A percentile compares a stretch with the other conserved stretches of the same genome.
Conservation (phyloP, 2,329 filamentous ascomycete species). For the Penicillium sumatraense region DNA sequence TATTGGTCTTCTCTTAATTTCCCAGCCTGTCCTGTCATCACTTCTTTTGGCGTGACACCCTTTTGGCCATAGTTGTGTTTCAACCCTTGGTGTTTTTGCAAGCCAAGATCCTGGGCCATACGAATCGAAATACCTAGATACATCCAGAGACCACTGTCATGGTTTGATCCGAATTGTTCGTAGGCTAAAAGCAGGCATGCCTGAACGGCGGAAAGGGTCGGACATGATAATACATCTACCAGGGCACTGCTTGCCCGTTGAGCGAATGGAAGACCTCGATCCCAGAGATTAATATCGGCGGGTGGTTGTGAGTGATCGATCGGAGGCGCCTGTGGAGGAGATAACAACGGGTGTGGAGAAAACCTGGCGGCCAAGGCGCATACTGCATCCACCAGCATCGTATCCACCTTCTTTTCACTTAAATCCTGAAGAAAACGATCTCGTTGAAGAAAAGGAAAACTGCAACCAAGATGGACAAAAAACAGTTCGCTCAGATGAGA, state of each 20-base stretch:
- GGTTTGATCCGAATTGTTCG: conserved; percentile 84
- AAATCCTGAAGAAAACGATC: conserved; percentile 75
- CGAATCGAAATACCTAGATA: conserved; percentile 86
- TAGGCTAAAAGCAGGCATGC: conserved; percentile 84
- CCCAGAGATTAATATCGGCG: conserved; percentile 54
- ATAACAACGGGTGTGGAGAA: conserved; percentile 63
- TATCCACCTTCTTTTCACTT: conserved; percentile 78
- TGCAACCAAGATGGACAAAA: conserved; percentile 81
- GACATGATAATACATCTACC: conserved; percentile 80
- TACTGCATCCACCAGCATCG: conserved; percentile 84
- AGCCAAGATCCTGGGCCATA: conserved; percentile 77
- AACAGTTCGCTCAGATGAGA: conserved; percentile 78
- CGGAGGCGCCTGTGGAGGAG: conserved; percentile 56
- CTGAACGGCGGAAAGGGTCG: conserved; percentile 81
- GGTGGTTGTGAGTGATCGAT: conserved; percentile 45
- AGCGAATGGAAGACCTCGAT: conserved; percentile 77
- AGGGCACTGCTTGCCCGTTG: conserved; percentile 82
- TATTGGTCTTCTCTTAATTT: conserved; percentile 51
- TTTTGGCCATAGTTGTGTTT: conserved; percentile 58
- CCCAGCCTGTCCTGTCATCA: conserved; percentile 50
- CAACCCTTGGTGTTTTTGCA: conserved; percentile 80
- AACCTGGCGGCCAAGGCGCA: conserved; percentile 83
- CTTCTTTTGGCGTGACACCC: conserved; percentile 60
- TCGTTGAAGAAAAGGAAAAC: conserved; percentile 79
- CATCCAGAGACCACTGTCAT: conserved; percentile 93